These are phyloP conservation scores for Colletotrichum magnum DNA, from an alignment of 2,329 filamentous ascomycete genomes.

Conservation along the genomic window DNA sequence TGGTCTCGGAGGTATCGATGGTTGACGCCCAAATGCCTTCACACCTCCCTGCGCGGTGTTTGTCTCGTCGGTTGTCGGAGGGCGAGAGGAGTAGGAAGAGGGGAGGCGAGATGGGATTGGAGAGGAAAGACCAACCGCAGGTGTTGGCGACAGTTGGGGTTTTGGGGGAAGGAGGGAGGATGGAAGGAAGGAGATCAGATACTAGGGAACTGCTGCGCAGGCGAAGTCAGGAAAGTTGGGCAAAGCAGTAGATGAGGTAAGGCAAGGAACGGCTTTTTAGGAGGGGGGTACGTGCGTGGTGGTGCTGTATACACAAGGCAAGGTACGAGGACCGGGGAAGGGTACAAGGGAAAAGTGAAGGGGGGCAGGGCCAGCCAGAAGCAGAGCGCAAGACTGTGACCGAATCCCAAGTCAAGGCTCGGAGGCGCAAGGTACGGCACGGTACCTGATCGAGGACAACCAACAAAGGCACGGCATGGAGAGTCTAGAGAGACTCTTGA, in stretches of 20 bases:
- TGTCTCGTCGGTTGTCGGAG: conserved; percentile 21
- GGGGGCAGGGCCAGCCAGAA: not conserved
- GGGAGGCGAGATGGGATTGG: conserved; percentile 27
- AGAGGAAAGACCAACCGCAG: conserved; percentile 22
- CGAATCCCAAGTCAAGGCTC: conserved; percentile 24
- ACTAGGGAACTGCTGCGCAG: conserved; percentile 11
- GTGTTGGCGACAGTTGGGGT: conserved; percentile 33
- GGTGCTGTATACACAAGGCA: too few species aligned
- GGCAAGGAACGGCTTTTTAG: not conserved
- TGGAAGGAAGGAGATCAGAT: conserved; percentile 29
- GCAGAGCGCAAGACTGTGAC: not conserved
- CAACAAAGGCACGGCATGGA: too few species aligned
- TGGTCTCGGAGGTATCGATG: conserved; percentile 23
- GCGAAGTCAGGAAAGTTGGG: conserved; percentile 10
- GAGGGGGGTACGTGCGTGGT: not conserved
- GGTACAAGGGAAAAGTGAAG: not conserved
- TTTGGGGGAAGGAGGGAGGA: conserved; percentile 25
- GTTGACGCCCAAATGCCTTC: conserved; percentile 39
- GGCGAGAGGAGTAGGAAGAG: conserved; percentile 8
- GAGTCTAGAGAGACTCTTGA: conserved; percentile 2
- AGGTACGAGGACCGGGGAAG: too few species aligned
- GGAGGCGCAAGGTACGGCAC: conserved; percentile 11
- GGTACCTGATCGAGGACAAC: not conserved
- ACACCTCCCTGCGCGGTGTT: conserved; percentile 32
- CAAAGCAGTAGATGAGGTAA: conserved; percentile 24